Evolutionary conservation across 768 basidiomycete species (phyloP).

Genomic region (Filobasidium floriforme): DNA sequence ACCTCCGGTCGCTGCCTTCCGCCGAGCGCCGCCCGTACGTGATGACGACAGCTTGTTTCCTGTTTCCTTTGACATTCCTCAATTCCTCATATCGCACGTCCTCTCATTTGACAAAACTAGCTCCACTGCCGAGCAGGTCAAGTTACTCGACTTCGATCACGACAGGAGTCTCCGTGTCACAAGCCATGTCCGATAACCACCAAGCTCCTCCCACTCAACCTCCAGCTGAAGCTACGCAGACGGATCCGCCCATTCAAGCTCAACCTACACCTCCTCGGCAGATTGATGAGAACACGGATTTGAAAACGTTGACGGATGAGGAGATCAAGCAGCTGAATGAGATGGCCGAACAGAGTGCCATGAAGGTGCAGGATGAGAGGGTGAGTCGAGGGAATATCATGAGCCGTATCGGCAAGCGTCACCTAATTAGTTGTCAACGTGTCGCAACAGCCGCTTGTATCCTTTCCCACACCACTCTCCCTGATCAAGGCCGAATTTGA

Average conservation of each 20-base stretch:
- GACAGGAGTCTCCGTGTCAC: background rate
- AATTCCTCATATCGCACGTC: too few relatives aligned
- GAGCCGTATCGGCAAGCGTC: background rate
- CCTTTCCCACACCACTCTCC: constrained; percentile 38
- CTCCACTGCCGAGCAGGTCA: too few relatives aligned
- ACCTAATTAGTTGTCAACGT: background rate
- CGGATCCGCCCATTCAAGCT: background rate
- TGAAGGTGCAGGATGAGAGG: constrained; percentile 8
- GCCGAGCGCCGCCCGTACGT: too few relatives aligned
- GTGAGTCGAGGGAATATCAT: background rate
- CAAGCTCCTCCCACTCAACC: background rate
- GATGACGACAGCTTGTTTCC: too few relatives aligned
- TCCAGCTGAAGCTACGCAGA: background rate
- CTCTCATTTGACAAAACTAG: too few relatives aligned
- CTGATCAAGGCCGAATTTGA: constrained; percentile 40
- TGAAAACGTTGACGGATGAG: constrained; percentile 42
- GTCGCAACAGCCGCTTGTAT: constrained; percentile 40
- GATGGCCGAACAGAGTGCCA: background rate
- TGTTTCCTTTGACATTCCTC: too few relatives aligned
- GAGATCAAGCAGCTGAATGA: constrained; percentile 41
- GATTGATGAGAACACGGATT: constrained; percentile 42
- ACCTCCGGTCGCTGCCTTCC: too few relatives aligned
- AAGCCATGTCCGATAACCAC: background rate
- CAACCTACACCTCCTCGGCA: background rate
- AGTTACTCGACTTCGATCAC: background rate